Conservation (phyloP, 805 yeast genomes). For the Cyberlindnera maritima region DNA sequence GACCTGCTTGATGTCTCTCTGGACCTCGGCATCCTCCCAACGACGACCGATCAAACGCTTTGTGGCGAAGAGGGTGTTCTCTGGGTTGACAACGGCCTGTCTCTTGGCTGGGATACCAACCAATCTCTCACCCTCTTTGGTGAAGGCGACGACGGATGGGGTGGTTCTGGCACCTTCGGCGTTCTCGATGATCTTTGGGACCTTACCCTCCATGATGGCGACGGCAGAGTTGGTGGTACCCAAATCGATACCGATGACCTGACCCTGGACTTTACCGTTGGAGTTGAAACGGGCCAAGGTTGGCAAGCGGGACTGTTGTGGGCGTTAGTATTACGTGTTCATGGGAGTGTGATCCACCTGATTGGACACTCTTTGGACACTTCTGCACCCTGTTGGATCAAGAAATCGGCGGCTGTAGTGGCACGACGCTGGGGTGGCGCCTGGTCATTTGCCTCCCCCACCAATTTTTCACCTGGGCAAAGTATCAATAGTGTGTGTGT, state of each 20-base stretch:
- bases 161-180: slow-evolving; percentile 74
- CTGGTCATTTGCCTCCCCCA: not conserved
- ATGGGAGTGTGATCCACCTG: not conserved
- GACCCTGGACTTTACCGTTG: slow-evolving; percentile 42
- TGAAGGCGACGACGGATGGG: slow-evolving; percentile 59
- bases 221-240: slow-evolving; percentile 93
- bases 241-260: slow-evolving; percentile 76
- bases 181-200: slow-evolving; percentile 72
- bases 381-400: not conserved
- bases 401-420: too few species aligned
- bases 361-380: not conserved
- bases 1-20: slow-evolving; percentile 58
- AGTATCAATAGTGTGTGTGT: not conserved
- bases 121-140: slow-evolving; percentile 46
- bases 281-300: slow-evolving; percentile 44
- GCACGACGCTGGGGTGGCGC: not conserved
- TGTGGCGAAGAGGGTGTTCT: slow-evolving; percentile 77
- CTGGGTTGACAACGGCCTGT: slow-evolving; percentile 76
- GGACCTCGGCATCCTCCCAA: slow-evolving; percentile 67
- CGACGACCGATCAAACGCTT: slow-evolving; percentile 78
- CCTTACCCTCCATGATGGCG: slow-evolving; percentile 44
- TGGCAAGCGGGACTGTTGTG: slow-evolving; percentile 25
- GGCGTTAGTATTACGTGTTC: slow-evolving; percentile 15
- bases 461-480: not conserved
- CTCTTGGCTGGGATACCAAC: slow-evolving; percentile 77